These are phyloP conservation scores for Monilinia aucupariae DNA, from an alignment of 2,329 filamentous ascomycete genomes.

Conservation along the genomic window DNA sequence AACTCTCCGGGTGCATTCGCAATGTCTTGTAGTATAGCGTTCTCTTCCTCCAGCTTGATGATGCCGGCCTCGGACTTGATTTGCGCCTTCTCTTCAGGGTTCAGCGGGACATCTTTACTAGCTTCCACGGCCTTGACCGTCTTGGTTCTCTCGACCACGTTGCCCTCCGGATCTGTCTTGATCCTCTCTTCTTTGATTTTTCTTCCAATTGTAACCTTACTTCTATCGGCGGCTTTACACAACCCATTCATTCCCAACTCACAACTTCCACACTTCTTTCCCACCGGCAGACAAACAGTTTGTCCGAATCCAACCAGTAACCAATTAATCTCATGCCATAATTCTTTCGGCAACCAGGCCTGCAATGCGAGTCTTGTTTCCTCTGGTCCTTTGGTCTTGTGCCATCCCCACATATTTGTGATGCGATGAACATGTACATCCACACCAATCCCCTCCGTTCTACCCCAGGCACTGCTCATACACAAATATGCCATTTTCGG, in stretches of 20 bases:
- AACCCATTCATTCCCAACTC: slow-evolving; percentile 69
- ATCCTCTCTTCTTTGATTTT: slow-evolving; percentile 43
- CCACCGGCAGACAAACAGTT: slow-evolving; percentile 63
- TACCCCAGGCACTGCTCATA: slow-evolving; percentile 64
- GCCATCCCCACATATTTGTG: slow-evolving; percentile 69
- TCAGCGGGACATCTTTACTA: slow-evolving; percentile 7
- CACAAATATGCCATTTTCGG: slow-evolving; percentile 73
- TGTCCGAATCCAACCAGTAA: slow-evolving; percentile 69
- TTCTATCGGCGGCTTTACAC: slow-evolving; percentile 66
- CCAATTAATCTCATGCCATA: slow-evolving; percentile 72
- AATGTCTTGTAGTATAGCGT: slow-evolving; percentile 17
- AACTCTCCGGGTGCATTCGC: slow-evolving; percentile 22
- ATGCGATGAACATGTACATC: slow-evolving; percentile 74
- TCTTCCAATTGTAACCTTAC: slow-evolving; percentile 54
- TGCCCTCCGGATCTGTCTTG: slow-evolving; percentile 35
- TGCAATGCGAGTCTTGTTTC: slow-evolving; percentile 59
- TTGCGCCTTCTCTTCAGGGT: slow-evolving; percentile 10
- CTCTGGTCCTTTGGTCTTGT: slow-evolving; percentile 60
- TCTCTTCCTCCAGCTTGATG: slow-evolving; percentile 4
- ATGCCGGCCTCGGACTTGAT: neutral
- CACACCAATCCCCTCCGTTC: slow-evolving; percentile 50
- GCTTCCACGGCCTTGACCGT: slow-evolving; percentile 36
- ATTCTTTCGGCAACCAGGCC: slow-evolving; percentile 61
- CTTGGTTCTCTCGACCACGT: slow-evolving; percentile 30
- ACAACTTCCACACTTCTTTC: slow-evolving; percentile 73